Percentiles rank a stretch among this genome's conserved stretches.
phyloP scores from a whole-genome alignment of 2,329 filamentous ascomycete genomes.

The Ascochyta viciae-villosae region DNA sequence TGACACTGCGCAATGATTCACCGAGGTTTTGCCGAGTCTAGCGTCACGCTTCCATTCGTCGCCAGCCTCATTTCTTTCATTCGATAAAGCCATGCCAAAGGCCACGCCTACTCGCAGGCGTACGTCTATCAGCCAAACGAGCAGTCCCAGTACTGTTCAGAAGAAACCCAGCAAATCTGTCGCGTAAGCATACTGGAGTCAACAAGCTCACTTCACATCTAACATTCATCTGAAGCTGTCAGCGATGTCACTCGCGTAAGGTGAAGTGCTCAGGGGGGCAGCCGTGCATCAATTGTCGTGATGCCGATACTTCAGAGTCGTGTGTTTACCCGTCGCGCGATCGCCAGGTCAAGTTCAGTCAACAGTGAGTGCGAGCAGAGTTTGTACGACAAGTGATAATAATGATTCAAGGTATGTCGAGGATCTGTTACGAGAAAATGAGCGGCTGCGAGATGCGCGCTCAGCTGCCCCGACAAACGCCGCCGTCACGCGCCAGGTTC shows the following conservation, averaged over 20 bases:
- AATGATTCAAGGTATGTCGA: constrained; percentile 34
- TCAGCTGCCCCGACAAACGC: not conserved
- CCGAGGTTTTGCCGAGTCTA: constrained; percentile 6
- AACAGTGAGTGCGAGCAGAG: constrained; percentile 24
- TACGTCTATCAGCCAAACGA: not conserved
- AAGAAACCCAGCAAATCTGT: constrained; percentile 4
- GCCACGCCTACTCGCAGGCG: not conserved
- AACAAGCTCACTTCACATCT: not conserved
- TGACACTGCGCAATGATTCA: too few species aligned
- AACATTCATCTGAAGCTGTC: constrained; percentile 22
- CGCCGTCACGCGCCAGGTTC: not conserved
- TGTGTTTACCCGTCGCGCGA: constrained; percentile 39
- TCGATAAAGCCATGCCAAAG: not conserved
- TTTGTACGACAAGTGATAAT: not conserved
- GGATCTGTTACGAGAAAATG: constrained; percentile 40
- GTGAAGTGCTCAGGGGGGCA: constrained; percentile 46
- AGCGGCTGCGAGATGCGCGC: constrained; percentile 27
- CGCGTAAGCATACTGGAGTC: constrained; percentile 8
- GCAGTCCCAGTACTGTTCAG: not conserved
- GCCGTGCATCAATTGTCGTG: constrained; percentile 41
- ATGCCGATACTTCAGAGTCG: constrained; percentile 23
- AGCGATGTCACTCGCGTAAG: constrained; percentile 40
- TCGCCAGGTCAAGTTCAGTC: constrained; percentile 39
- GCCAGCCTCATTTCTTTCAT: not conserved
- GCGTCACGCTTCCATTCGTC: not conserved